Evolutionary conservation across 148 eudicot genomes (phyloP).

Genomic region (Nepenthes mirabilis): DNA sequence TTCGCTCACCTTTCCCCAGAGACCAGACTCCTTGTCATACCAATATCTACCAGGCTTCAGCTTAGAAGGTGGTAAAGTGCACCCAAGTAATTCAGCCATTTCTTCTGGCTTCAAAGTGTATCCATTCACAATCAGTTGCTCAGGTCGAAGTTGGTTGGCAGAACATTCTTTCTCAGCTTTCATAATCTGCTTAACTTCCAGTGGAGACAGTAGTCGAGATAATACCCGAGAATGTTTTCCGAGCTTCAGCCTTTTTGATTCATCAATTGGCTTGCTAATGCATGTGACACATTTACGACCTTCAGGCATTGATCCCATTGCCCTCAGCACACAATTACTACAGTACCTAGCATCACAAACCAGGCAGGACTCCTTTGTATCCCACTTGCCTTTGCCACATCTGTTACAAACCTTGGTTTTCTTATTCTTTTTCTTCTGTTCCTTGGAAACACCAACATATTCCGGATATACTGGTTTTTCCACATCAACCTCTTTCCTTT

Average conservation of each 20-base stretch:
- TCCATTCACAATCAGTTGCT: constrained; percentile 79
- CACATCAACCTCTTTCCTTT: constrained; percentile 27
- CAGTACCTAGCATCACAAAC: constrained; percentile 88
- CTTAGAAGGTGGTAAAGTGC: constrained; percentile 75
- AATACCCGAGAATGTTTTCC: constrained; percentile 80
- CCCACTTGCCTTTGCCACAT: constrained; percentile 98
- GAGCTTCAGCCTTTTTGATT: constrained; percentile 54
- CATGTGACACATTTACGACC: constrained; percentile 98
- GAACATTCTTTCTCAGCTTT: constrained; percentile 91
- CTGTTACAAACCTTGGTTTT: constrained; percentile 55
- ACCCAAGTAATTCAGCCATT: constrained; percentile 83
- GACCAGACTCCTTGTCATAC: constrained; percentile 97
- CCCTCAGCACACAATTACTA: constrained; percentile 86
- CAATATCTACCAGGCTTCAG: constrained; percentile 85
- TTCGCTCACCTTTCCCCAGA: constrained; percentile 81
- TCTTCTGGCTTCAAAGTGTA: constrained; percentile 81
- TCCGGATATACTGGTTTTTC: constrained; percentile 48
- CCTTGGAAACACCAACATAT: constrained; percentile 55
- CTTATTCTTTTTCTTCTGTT: constrained; percentile 44
- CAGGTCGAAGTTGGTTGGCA: constrained; percentile 96
- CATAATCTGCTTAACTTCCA: constrained; percentile 96
- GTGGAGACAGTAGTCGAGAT: constrained; percentile 68
- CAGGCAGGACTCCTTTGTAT: constrained; percentile 68
- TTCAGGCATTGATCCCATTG: constrained; percentile 99
- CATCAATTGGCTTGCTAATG: constrained; percentile 78